Evolutionary conservation across 225 moss, liverwort and hornwort species (phyloP).

Genomic region (Pleurozium schreberi): DNA sequence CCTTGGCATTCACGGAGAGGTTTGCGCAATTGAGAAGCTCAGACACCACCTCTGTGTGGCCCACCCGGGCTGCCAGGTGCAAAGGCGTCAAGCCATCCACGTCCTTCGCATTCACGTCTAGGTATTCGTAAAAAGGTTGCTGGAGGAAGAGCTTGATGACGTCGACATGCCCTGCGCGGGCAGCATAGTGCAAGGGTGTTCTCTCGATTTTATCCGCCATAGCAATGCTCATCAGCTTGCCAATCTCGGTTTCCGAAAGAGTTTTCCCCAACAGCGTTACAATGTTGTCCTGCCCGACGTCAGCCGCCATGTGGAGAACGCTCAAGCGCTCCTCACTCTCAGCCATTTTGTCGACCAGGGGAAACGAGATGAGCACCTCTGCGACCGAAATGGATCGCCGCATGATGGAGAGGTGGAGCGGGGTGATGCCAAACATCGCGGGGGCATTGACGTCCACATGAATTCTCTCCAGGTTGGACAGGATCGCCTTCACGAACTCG

Average conservation of each 20-base stretch:
- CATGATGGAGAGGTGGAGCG: constrained; percentile 34
- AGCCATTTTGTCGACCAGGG: constrained; percentile 16
- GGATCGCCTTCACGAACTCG: constrained; percentile 14
- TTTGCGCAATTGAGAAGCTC: constrained; percentile 35
- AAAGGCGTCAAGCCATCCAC: constrained; percentile 26
- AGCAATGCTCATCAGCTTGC: constrained; percentile 2
- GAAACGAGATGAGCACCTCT: constrained; percentile 2
- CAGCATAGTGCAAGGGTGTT: constrained; percentile 44
- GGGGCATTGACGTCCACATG: constrained; percentile 23
- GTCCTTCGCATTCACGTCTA: constrained; percentile 31
- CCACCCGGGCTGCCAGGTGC: constrained; percentile 27
- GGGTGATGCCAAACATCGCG: constrained; percentile 30
- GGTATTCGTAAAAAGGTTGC: constrained; percentile 13
- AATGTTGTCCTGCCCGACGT: constrained; percentile 19
- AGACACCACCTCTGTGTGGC: constrained; percentile 10
- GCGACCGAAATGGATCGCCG: constrained; percentile 11
- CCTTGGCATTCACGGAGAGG: constrained; percentile 23
- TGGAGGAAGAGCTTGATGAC: constrained; percentile 17
- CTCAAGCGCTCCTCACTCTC: constrained; percentile 13
- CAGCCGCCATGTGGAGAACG: constrained; percentile 40
- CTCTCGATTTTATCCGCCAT: constrained; percentile 32
- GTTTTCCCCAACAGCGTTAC: not conserved
- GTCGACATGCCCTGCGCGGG: constrained; percentile 19
- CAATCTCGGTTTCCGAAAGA: constrained; percentile 4
- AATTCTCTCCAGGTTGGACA: not conserved